Evolutionary conservation across 1,284 basidiomycete species (phyloP).

Genomic region (Malassezia restricta): DNA sequence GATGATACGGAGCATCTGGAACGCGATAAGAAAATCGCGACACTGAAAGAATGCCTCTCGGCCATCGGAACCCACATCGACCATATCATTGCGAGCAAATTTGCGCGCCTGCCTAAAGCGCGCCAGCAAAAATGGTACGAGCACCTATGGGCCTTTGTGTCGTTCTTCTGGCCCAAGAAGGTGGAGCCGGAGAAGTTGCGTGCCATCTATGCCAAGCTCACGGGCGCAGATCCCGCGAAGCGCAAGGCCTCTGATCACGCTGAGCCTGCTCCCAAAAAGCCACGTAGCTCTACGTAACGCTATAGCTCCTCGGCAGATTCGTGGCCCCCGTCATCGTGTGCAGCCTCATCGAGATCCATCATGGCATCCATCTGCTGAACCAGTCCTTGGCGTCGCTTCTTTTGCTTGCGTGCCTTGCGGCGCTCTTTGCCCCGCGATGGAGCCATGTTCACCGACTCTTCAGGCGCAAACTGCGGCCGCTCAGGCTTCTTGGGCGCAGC

Average conservation of each 20-base stretch:
- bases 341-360: conserved; percentile 8
- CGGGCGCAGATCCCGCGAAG: conserved; percentile 10
- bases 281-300: background rate
- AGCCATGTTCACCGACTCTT: conserved; percentile 10
- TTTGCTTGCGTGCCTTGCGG: conserved; percentile 17
- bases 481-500: background rate
- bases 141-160: conserved; percentile 75
- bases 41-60: conserved; percentile 86
- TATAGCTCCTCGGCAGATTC: background rate
- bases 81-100: conserved; percentile 62
- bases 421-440: conserved; percentile 7
- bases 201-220: conserved; percentile 35
- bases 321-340: background rate
- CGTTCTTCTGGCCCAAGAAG: conserved; percentile 93
- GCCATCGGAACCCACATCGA: conserved; percentile 90
- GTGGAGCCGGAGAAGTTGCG: conserved; percentile 34
- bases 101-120: conserved; percentile 56
- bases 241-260: background rate
- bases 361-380: conserved; percentile 3
- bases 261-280: background rate
- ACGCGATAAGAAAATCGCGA: conserved; percentile 84
- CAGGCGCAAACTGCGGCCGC: background rate
- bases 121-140: conserved; percentile 74
- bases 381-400: conserved; percentile 12
- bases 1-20: conserved; percentile 75